Base-by-base conservation (phyloP, 2,329 filamentous ascomycete genomes). In the Rutstroemia sp. region DNA sequence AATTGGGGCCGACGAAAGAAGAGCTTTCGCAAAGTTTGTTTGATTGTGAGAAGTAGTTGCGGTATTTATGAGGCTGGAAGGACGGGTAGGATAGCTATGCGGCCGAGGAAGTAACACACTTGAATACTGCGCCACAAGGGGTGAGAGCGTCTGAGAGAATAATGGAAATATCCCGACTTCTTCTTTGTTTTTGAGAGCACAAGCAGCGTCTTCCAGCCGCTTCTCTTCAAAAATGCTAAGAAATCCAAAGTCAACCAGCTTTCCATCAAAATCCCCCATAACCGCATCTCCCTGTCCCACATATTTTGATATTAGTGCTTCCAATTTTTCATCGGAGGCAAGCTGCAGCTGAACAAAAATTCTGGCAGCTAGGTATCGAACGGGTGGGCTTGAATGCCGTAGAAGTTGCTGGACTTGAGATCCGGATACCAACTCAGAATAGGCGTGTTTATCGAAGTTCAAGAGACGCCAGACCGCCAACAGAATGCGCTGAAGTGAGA, bases 281-380 rank as follows among this genome's bases (percentile, higher is more conserved):
- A 95, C 75, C 21, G 80, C 75, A 34, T 81, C 81, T 41, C 79
- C 75, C 44, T 63, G 74, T 48, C 81, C 83, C 55, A 92, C 75
- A 70, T 91, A 79, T 65, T 81, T 77, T 49, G 75, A 72, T 34
- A 95, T 72, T 70, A 95, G 85, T 49, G 80, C 76, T 67, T 95
- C 86, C 49, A 88, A 78, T 60, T 89, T 89, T 61, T 79, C 76
- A 70, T 99, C 94, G 4, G 94, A 87, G 30, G 88, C 88, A 65
- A 84, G 83, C 64, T 95, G 82, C 57, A 90, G 82, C 61, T 90
- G 77, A 67, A 87, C 91, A 62, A 96, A 88, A 58, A 92, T 82
- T 61, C 90, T 83, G 56, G 95, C 80, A 14, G 91, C 87, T 59
- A 97, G 77, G 71, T 92, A 96, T 71, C 88, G 83, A 51, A 95